Evolutionary conservation across 2,329 filamentous ascomycete species (phyloP).

Genomic region (Alternaria brassicicola): DNA sequence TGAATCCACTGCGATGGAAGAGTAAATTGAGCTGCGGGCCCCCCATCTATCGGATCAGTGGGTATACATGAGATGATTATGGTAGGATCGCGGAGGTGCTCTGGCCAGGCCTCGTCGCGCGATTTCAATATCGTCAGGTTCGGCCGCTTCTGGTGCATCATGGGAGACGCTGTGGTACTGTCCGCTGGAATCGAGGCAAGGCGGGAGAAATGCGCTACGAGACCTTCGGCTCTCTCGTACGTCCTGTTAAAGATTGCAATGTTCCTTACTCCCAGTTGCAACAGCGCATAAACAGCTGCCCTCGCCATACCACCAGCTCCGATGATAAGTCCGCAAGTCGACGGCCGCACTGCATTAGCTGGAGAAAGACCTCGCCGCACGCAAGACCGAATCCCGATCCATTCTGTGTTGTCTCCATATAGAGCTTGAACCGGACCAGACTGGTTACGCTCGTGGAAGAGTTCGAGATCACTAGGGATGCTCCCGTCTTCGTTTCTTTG

Average conservation of each 20-base stretch:
- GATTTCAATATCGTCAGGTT: conserved; percentile 66
- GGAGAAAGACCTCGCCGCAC: conserved; percentile 75
- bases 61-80: conserved; percentile 80
- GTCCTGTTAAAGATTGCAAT: conserved; percentile 79
- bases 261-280: conserved; percentile 76
- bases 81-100: conserved; percentile 67
- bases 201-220: conserved; percentile 73
- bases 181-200: conserved; percentile 43
- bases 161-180: conserved; percentile 22
- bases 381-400: conserved; percentile 78
- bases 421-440: conserved; percentile 71
- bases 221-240: conserved; percentile 66
- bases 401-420: conserved; percentile 82
- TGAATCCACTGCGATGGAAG: conserved; percentile 72
- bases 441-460: conserved; percentile 65
- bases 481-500: conserved; percentile 62
- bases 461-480: conserved; percentile 60
- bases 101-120: conserved; percentile 68
- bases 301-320: conserved; percentile 77
- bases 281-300: conserved; percentile 77
- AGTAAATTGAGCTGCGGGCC: conserved; percentile 71
- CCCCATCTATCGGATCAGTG: conserved; percentile 68
- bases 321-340: conserved; percentile 60
- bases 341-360: conserved; percentile 63
- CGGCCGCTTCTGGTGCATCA: conserved; percentile 35